phyloP scores from a whole-genome alignment of 2,329 filamentous ascomycete species.

The Cryphonectria radicalis region DNA sequence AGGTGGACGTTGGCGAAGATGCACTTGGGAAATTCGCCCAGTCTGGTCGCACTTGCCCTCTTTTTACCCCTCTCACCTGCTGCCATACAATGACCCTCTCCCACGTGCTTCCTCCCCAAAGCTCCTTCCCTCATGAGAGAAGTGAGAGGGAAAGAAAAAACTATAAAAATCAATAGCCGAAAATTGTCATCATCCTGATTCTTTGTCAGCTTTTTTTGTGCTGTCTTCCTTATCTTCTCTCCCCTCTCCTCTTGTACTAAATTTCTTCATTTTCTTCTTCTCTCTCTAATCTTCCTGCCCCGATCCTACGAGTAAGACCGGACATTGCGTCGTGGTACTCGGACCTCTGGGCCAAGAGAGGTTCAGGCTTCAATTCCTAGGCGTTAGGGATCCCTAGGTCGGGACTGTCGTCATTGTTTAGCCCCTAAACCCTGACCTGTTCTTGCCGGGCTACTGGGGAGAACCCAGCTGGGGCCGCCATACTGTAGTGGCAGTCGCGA shows the following conservation, averaged over 20 bases:
- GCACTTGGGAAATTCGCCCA: neutral
- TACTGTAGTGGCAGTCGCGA: neutral
- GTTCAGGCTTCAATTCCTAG: neutral
- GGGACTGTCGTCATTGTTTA: conserved; percentile 10
- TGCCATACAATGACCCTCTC: neutral
- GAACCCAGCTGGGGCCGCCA: neutral
- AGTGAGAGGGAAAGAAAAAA: neutral
- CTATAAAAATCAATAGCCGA: too few relatives aligned
- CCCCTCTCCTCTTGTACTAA: neutral
- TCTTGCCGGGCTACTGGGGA: neutral
- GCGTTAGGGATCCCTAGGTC: neutral
- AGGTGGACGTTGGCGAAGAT: neutral
- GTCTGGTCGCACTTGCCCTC: neutral
- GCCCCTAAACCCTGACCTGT: neutral
- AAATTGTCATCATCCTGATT: too few relatives aligned
- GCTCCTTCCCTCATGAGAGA: neutral
- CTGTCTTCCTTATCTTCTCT: neutral
- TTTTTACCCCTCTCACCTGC: neutral
- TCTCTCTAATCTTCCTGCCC: neutral
- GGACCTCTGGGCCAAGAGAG: neutral
- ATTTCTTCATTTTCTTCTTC: neutral
- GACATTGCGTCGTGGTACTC: conserved; percentile 2
- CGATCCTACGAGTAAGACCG: neutral
- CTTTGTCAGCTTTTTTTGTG: neutral
- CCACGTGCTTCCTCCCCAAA: neutral